Conservation (phyloP, 768 basidiomycete genomes). For the Cyclocybe cylindracea region DNA sequence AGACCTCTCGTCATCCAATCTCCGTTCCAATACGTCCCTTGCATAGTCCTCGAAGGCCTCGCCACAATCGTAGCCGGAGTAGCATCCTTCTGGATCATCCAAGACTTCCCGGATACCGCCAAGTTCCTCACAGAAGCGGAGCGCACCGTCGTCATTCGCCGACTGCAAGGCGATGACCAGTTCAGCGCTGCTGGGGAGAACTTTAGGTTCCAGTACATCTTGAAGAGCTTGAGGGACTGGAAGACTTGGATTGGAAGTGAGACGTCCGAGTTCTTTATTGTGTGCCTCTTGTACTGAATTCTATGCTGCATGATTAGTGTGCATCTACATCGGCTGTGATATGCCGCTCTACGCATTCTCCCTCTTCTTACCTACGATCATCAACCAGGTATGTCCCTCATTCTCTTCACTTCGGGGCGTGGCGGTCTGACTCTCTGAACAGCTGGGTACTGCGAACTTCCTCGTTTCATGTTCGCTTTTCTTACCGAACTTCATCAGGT, state of each 20-base stretch:
- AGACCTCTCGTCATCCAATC: background rate
- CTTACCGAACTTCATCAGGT: conserved; percentile 27
- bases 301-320: conserved; percentile 35
- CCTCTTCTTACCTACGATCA: conserved; percentile 78
- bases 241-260: conserved; percentile 67
- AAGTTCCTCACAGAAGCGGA: conserved; percentile 73
- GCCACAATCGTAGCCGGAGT: conserved; percentile 63
- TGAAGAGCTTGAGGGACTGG: conserved; percentile 64
- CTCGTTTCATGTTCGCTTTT: no score
- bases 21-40: no score
- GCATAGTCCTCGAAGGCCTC: conserved; percentile 61
- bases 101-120: conserved; percentile 83
- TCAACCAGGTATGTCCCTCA: conserved; percentile 52
- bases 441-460: no score
- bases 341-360: conserved; percentile 78
- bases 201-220: conserved; percentile 58
- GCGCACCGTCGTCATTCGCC: conserved; percentile 62
- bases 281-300: no score
- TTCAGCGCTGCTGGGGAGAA: conserved; percentile 74
- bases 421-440: no score
- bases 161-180: conserved; percentile 67
- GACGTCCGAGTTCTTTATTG: background rate
- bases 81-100: conserved; percentile 73
- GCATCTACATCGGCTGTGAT: conserved; percentile 56
- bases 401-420: no score